Conservation (phyloP, 208 protist species). For the Polymyxa betae region DNA sequence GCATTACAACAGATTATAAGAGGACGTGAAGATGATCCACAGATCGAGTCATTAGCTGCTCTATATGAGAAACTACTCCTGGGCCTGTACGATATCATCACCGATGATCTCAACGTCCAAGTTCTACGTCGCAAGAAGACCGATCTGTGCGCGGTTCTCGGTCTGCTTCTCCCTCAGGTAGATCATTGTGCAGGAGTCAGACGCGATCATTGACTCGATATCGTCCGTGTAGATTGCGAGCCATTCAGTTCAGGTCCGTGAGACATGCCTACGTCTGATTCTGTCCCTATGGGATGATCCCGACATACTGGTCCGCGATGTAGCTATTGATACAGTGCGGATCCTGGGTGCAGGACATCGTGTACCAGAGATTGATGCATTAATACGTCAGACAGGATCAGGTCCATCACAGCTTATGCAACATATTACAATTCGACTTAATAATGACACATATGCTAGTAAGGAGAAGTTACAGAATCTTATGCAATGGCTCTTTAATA, state of each 20-base stretch:
- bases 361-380: neutral
- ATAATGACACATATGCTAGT: conserved; percentile 3
- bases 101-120: neutral
- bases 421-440: neutral
- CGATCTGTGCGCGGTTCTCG: neutral
- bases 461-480: conserved; percentile 43
- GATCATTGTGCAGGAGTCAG: neutral
- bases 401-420: neutral
- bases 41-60: neutral
- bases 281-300: conserved; percentile 9
- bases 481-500: conserved; percentile 19
- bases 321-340: conserved; percentile 25
- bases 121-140: neutral
- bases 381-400: neutral
- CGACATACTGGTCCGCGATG: neutral
- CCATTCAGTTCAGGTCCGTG: neutral
- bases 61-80: neutral
- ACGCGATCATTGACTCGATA: neutral
- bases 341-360: neutral
- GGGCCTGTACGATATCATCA: neutral
- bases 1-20: neutral
- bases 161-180: neutral
- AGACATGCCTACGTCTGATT: neutral
- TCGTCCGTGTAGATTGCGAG: neutral
- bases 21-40: neutral